phyloP scores from a whole-genome alignment of 306 rosid genomes.

The Urtica urens region DNA sequence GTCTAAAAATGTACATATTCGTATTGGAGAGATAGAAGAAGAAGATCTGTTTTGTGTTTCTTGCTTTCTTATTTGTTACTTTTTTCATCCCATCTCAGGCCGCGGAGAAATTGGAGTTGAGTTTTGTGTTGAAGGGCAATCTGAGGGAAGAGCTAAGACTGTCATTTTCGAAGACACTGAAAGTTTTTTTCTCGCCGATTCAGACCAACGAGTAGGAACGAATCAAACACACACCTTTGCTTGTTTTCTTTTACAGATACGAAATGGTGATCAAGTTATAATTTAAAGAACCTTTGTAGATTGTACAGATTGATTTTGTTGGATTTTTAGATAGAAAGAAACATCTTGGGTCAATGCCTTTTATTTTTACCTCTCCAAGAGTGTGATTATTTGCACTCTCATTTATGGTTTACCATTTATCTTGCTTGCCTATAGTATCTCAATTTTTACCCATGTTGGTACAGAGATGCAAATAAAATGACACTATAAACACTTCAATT shows the following conservation, averaged over 20 bases:
- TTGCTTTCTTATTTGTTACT: conserved; percentile 21
- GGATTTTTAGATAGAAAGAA: too few relatives aligned
- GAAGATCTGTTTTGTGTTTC: conserved; percentile 13
- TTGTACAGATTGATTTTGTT: conserved; percentile 44
- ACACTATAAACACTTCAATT: too few relatives aligned
- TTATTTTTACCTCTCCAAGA: neutral
- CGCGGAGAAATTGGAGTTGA: conserved; percentile 71
- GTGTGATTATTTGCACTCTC: too few relatives aligned
- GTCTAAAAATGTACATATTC: too few relatives aligned
- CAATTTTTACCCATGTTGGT: too few relatives aligned
- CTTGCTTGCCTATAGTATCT: too few relatives aligned
- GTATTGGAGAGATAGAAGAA: conserved; percentile 8
- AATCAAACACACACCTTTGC: conserved; percentile 24
- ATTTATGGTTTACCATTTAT: too few relatives aligned
- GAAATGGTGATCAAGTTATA: conserved; percentile 16
- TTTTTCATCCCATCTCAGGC: conserved; percentile 62
- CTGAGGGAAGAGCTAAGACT: conserved; percentile 67
- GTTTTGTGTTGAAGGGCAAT: conserved; percentile 26
- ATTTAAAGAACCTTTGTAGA: conserved; percentile 19
- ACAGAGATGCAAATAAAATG: too few relatives aligned
- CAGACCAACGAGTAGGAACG: conserved; percentile 21
- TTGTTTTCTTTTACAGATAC: conserved; percentile 19
- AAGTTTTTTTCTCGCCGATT: too few relatives aligned
- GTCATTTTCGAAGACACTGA: conserved; percentile 12
- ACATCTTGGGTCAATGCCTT: conserved; percentile 21